Base-by-base conservation (phyloP, 1,284 basidiomycete species). In the Cryptococcus depauperatus region DNA sequence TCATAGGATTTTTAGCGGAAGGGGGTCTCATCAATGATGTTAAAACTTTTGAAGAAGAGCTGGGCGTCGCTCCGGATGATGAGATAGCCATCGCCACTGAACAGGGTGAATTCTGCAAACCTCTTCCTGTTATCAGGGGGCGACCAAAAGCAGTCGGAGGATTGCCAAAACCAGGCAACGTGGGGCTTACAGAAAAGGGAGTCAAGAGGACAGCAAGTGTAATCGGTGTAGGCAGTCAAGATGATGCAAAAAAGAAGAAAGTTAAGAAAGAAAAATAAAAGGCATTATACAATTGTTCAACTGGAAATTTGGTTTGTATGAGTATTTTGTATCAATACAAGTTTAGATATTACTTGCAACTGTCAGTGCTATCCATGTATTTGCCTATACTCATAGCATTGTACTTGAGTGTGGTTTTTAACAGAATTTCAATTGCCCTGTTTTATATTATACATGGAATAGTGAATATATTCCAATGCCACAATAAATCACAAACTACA, bases 31-130 rank as follows among this genome's bases (percentile, higher is more conserved):
- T 60, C 10, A 29, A 41, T 8, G 51, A 57, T 44, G 49, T 48
- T 11, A 13, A 41, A 6, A 53, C 50, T 23, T 67, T 67, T 41
- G 59, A 70, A 39, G 69, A 69, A 34, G 58, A 61, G n/a, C 57
- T 63, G 43, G 68, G 66, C 2, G 55, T 71, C 37, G 56, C 52
- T 4, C 23, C 14, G 1, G 69, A 71, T 33, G 62, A 68, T 22
- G 61, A 62, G 5, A 64, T 64, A 19, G 55, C 60, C 2, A 47
- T 44, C 14, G 62, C 52, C 16, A 40, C 70, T 6, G 68, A 69
- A 37, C 18, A 53, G 5, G 61, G 69, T 10, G 63, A 69, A 42
- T 66, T 71, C 39, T 60, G 61, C 42, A 56, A 57, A 28, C 51
- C 57, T 8, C 40, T 27, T 25, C 11, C 29, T 11, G 16, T 19